Evolutionary conservation across 2,329 filamentous ascomycete species (phyloP), one percentile per base, ranked within the genome.

Genomic region (Cadophora luteo-olivacea): DNA sequence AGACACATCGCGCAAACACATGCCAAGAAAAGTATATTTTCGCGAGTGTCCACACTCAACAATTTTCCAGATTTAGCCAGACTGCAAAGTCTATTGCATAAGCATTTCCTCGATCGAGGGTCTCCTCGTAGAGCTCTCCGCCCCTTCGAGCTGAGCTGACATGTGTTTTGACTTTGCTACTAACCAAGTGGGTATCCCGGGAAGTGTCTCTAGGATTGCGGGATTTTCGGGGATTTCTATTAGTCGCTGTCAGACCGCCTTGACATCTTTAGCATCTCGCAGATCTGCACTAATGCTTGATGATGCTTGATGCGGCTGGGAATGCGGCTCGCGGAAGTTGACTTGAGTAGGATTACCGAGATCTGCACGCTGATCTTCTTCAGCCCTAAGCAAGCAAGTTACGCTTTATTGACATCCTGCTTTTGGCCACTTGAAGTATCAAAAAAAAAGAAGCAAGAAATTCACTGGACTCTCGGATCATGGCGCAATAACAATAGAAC

Each of bases 261-360:
- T 33, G 29, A 33, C 29, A n/a, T 33, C 25, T 55, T n/a, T 33
- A 36, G 25, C 14, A 33, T 25, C 1, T 12, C 2, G 11, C 25
- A 22, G 52, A 25, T 55, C 29, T 11, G 19, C 52, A 29, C 52
- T 55, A 55, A 55, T 55, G 52, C 52, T 55, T 36, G 52, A 33
- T 33, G 52, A 55, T 55, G 52, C 29, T 55, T 3, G 25, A 55
- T 55, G 52, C 52, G 52, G 52, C 25, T 55, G 33, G 52, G 25
- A 55, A 32, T 55, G 52, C 52, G 52, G 52, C 52, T 55, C 52
- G 52, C 29, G 2, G 5, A 24, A 33, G 25, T 32, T 55, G 4
- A n/a, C 52, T 55, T 9, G 24, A 55, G 11, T 55, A 12, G 25
- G 12, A 33, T 7, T n/a, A 32, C 52, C 52, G 52, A 11, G 14